Evolutionary conservation across 1,139 yeast genomes (phyloP), one percentile per base, ranked within the genome.

Genomic region (Debaryomyces udenii): DNA sequence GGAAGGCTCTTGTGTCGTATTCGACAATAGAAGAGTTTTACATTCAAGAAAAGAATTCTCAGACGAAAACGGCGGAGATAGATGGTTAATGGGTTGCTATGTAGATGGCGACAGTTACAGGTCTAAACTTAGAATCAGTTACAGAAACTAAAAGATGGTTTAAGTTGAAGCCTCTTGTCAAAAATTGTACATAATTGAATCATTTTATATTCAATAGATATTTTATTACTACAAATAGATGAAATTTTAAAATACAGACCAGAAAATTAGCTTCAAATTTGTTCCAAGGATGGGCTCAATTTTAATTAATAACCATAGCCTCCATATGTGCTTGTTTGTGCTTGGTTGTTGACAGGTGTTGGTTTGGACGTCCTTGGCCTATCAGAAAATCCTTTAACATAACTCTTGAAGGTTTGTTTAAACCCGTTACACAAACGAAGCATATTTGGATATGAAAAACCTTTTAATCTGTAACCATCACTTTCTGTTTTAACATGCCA

Each of bases 401-500:
- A 68, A 39, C 70, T 62, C 60, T 72, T 72, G 57, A 68, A 71
- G 10, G 75, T 69, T 50, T 70, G 76, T 72, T 93, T 93, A 80
- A 93, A 94, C 15, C 99, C 99, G 57, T 93, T 93, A 68, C 96
- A 87, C 55, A 93, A 75, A 48, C 87, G 81, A 47, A 81, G 81
- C 75, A 93, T 89, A 59, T 86, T 90, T 17, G 96, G 93, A 61
- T 91, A 93, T 20, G 82, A 79, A 59, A 86, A 86, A 20, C 85
- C 85, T 61, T 83, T 82, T 61, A 93, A 73, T 54, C 81, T 82
- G 59, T 80, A 93, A 4, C 98, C 98, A 48, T 84, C 85, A 27
- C 94, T 90, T 41, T 86, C 84, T 9, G 90, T 89, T 63, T 83
- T 86, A 30, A 93, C 96, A 56, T 88, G 88, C 96, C 97, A 89